Evolutionary conservation across 2,329 filamentous ascomycete genomes (phyloP), one percentile per base, ranked within the genome.

Genomic region (Penicillium brevicompactum): DNA sequence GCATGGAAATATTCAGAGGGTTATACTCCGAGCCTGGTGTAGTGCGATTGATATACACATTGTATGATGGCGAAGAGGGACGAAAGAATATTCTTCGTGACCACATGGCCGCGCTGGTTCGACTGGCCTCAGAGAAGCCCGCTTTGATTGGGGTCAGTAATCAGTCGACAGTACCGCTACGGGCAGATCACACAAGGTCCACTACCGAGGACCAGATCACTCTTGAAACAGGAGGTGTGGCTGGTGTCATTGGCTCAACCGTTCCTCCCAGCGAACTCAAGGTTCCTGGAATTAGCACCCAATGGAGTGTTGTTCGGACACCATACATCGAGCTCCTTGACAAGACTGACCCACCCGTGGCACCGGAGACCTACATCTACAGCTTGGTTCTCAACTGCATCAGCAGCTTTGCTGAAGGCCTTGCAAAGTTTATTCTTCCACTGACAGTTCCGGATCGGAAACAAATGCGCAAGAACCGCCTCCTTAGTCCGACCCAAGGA

Each of bases 341-440:
- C 76, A 99, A 97, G 72, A 84, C 86, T 0, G 92, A 96, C 46
- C 84, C 93, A 0, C 92, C 93, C 4, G 66, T 79, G 0, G 84
- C 96, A 21, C 94, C 94, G 0, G 93, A 97, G 58, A 96, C 94
- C 0, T 99, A 99, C 67, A 83, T 96, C 7, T 97, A 97, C 74
- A 91, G 89, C 59, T 80, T 99, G 46, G 90, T 93, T 1, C 77
- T 99, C 41, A 89, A 90, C 2, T 97, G 93, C 67, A 88, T 99
- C 56, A 93, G 90, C 43, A 91, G 87, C 1, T 84, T 99, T 47
- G 96, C 93, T 0, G 94, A 99, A 68, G 92, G 91, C 2, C 80
- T 99, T 16, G 94, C 93, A 30, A 96, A 93, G 70, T 96, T 96
- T 63, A 89, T 97, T 45, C 81, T 99, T 13, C 94, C 94, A 0